Evolutionary conservation across 1,139 yeast species (phyloP).

Genomic region (Geotrichum candidum): DNA sequence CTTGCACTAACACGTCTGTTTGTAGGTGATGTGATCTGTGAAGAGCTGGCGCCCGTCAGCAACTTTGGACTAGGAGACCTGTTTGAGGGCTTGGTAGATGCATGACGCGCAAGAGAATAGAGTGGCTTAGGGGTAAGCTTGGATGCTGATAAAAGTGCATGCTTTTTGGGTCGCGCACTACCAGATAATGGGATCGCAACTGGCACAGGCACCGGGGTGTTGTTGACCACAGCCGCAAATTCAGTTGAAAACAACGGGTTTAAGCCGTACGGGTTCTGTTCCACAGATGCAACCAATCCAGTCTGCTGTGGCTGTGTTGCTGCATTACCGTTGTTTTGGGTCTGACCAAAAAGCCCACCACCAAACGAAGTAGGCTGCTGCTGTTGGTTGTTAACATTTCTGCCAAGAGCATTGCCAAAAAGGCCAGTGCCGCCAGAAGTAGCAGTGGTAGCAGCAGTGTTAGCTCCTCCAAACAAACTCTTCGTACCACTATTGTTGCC

Average conservation of each 20-base stretch:
- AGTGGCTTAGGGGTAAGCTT: constrained; percentile 51
- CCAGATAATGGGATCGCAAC: constrained; percentile 48
- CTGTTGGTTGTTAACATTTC: neutral
- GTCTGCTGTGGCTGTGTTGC: neutral
- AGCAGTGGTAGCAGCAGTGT: neutral
- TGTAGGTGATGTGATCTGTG: neutral
- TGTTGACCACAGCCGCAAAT: constrained; percentile 29
- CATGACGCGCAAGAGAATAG: constrained; percentile 15
- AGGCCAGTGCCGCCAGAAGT: neutral
- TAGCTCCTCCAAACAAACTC: constrained; percentile 31
- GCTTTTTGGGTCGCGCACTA: constrained; percentile 48
- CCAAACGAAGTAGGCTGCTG: neutral
- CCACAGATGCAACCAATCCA: constrained; percentile 40
- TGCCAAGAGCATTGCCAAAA: neutral
- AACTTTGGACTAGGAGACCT: neutral
- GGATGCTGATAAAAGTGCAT: constrained; percentile 50
- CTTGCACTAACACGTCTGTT: neutral
- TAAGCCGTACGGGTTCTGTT: constrained; percentile 67
- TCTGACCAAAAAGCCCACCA: neutral
- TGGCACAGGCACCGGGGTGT: constrained; percentile 44
- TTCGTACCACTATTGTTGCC: constrained; percentile 14
- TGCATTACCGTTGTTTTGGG: neutral
- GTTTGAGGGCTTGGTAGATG: neutral
- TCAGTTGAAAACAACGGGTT: constrained; percentile 56
- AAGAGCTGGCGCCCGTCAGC: neutral